Evolutionary conservation across 2,329 filamentous ascomycete genomes (phyloP).

Genomic region (Verticillium nubilum): DNA sequence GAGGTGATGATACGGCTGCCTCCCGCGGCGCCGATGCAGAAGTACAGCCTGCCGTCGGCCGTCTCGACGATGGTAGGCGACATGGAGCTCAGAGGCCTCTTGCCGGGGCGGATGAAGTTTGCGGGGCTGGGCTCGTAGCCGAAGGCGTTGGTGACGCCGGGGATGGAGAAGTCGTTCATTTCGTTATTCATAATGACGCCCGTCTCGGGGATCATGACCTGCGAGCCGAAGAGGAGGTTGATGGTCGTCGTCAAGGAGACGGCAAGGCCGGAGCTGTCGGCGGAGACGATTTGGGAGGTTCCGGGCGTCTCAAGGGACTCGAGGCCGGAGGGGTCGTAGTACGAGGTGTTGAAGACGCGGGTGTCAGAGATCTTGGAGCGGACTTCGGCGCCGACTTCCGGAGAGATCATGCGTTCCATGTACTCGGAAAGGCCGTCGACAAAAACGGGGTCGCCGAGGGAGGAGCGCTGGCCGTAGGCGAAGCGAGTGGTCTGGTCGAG

Average conservation of each 20-base stretch:
- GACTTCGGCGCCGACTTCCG: constrained; percentile 47
- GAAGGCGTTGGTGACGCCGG: constrained; percentile 65
- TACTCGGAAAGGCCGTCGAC: constrained; percentile 54
- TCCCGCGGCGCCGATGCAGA: constrained; percentile 72
- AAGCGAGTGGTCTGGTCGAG: constrained; percentile 82
- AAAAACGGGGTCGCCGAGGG: constrained; percentile 73
- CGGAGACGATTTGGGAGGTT: constrained; percentile 61
- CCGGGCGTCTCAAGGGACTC: constrained; percentile 56
- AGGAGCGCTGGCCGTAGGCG: constrained; percentile 67
- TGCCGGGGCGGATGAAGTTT: constrained; percentile 72
- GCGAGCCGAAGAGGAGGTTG: constrained; percentile 74
- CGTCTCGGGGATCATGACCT: constrained; percentile 73
- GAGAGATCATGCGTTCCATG: constrained; percentile 62
- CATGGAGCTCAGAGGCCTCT: constrained; percentile 74
- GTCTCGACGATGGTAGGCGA: constrained; percentile 72
- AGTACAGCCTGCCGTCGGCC: constrained; percentile 61
- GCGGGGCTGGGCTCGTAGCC: constrained; percentile 69
- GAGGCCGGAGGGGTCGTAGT: constrained; percentile 38
- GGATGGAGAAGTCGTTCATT: constrained; percentile 72
- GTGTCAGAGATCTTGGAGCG: constrained; percentile 39
- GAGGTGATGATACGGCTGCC: constrained; percentile 81
- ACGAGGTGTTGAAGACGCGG: constrained; percentile 30
- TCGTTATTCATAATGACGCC: constrained; percentile 67
- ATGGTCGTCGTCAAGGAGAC: constrained; percentile 76
- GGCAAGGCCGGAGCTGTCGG: constrained; percentile 65